Percentiles rank a stretch among this genome's conserved stretches.
Conservation (phyloP, 2,329 filamentous ascomycete genomes). For the Calonectria pseudoreteaudii region DNA sequence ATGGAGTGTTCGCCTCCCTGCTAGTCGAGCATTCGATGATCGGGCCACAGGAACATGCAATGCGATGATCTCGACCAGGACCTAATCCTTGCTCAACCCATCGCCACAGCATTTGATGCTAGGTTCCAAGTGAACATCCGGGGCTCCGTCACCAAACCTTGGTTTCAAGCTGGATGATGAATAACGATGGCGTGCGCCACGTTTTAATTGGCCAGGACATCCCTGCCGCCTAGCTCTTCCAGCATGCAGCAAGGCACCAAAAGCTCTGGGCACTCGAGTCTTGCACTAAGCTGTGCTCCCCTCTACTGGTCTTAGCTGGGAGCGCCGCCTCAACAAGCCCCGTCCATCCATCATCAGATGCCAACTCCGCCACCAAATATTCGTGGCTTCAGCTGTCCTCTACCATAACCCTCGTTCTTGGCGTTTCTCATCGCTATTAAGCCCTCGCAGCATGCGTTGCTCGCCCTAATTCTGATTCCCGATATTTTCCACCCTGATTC, state of each 20-base stretch:
- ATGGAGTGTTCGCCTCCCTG: constrained; percentile 13
- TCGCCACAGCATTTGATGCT: constrained; percentile 20
- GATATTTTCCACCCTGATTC: not conserved
- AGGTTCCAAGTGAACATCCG: not conserved
- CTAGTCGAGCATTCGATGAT: constrained; percentile 25
- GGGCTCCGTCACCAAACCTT: constrained; percentile 22
- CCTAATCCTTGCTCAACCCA: constrained; percentile 21
- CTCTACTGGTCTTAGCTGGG: constrained; percentile 29
- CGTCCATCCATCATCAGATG: constrained; percentile 43
- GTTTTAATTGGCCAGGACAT: constrained; percentile 35
- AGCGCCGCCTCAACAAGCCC: constrained; percentile 43
- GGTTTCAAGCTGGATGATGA: constrained; percentile 17
- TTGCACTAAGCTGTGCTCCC: not conserved
- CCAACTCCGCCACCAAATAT: constrained; percentile 43
- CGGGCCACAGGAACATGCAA: constrained; percentile 25
- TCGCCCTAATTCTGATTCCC: not conserved
- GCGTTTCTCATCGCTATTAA: constrained; percentile 33
- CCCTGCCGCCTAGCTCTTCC: constrained; percentile 36
- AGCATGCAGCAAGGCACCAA: constrained; percentile 33
- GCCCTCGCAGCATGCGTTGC: constrained; percentile 13
- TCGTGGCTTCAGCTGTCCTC: constrained; percentile 42
- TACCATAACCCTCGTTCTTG: constrained; percentile 38
- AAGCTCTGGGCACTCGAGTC: constrained; percentile 33
- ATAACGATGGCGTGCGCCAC: constrained; percentile 26
- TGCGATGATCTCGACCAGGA: not conserved